Conservation (phyloP, 2,329 filamentous ascomycete species). For the Pseudogymnoascus sp. region DNA sequence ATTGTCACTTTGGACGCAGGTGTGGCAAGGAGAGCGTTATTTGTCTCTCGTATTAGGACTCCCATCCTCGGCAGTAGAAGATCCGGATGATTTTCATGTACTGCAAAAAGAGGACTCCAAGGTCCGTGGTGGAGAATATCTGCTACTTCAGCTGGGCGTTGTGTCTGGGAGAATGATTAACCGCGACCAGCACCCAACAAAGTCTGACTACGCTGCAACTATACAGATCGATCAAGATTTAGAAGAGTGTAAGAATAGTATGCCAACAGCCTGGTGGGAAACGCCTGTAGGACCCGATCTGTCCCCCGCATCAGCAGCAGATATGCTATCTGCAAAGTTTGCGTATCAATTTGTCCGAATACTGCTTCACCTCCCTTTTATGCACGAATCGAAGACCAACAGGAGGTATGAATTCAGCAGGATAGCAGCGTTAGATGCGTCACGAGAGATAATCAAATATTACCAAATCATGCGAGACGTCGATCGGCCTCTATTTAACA, state of each 20-base stretch:
- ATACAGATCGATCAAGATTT: constrained; percentile 35
- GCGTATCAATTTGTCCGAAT: constrained; percentile 33
- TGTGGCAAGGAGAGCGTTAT: constrained; percentile 40
- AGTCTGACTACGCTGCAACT: constrained; percentile 32
- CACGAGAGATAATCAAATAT: constrained; percentile 32
- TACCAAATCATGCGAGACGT: constrained; percentile 31
- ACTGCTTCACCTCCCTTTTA: constrained; percentile 39
- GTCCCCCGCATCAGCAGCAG: constrained; percentile 25
- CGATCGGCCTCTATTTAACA: constrained; percentile 25
- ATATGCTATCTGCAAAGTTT: constrained; percentile 32
- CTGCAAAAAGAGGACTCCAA: neutral
- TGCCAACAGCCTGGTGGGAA: constrained; percentile 29
- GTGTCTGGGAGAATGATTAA: constrained; percentile 34
- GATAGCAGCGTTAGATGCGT: constrained; percentile 32
- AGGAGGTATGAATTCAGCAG: constrained; percentile 33
- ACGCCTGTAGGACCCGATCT: constrained; percentile 19
- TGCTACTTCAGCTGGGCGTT: neutral
- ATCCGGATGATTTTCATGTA: neutral
- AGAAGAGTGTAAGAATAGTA: constrained; percentile 24
- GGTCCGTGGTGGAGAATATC: neutral
- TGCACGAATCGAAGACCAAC: constrained; percentile 33
- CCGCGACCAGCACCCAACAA: constrained; percentile 31
- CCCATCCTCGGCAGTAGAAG: constrained; percentile 30
- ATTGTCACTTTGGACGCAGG: constrained; percentile 31
- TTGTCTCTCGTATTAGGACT: constrained; percentile 46